A percentile compares a stretch with the other conserved stretches of the same genome.
These are phyloP conservation scores for Fulvia fulva DNA, from an alignment of 2,329 filamentous ascomycete genomes.

Conservation along the genomic window DNA sequence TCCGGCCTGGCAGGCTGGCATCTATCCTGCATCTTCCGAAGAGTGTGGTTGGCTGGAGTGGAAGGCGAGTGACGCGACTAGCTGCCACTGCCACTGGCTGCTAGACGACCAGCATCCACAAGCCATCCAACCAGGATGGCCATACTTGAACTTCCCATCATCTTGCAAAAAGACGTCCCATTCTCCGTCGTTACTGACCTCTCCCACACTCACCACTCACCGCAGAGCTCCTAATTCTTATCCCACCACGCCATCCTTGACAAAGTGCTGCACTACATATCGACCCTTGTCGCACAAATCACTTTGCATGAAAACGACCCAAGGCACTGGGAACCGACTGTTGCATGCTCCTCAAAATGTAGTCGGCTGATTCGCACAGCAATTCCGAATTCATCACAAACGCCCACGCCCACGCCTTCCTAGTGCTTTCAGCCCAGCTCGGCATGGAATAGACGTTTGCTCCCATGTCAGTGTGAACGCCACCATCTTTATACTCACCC, in stretches of 20 bases:
- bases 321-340: slow-evolving; percentile 17
- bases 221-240: neutral
- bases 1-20: neutral
- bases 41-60: neutral
- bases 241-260: neutral
- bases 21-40: neutral
- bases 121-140: neutral
- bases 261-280: neutral
- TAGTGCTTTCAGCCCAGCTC: neutral
- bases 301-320: slow-evolving; percentile 14
- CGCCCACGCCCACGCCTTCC: neutral
- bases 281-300: slow-evolving; percentile 13
- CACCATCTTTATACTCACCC: neutral
- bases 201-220: neutral
- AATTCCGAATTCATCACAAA: slow-evolving; percentile 10
- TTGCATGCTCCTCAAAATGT: slow-evolving; percentile 19
- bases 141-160: neutral
- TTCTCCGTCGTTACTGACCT: neutral
- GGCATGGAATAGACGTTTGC: neutral
- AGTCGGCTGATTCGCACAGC: slow-evolving; percentile 8
- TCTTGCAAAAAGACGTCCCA: neutral
- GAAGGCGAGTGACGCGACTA: neutral
- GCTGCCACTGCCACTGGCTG: too few relatives aligned
- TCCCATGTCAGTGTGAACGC: neutral
- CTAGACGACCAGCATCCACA: neutral